Conservation (phyloP, 1,139 yeast genomes). For the Kazachstania sp. region DNA sequence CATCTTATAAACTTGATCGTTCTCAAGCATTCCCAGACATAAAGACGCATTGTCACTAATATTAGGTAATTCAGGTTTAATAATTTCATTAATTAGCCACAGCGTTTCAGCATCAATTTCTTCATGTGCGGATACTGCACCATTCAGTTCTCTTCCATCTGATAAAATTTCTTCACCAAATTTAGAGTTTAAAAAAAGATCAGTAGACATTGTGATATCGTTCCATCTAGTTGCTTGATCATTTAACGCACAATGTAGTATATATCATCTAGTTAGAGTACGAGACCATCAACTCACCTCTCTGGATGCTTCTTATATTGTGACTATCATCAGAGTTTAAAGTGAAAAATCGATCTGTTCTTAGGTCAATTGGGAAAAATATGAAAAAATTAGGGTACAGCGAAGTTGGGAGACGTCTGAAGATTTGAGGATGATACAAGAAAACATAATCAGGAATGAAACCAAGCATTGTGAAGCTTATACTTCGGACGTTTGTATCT, state of each 20-base stretch:
- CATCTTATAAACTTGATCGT: constrained; percentile 25
- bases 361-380: too few relatives aligned
- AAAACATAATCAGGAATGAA: too few relatives aligned
- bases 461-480: too few relatives aligned
- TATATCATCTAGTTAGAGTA: too few relatives aligned
- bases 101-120: constrained; percentile 17
- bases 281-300: too few relatives aligned
- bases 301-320: too few relatives aligned
- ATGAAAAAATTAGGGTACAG: too few relatives aligned
- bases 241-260: background rate
- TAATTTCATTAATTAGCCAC: constrained; percentile 31
- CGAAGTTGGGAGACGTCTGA: too few relatives aligned
- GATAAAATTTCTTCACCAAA: background rate
- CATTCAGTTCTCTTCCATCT: background rate
- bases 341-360: too few relatives aligned
- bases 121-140: constrained; percentile 2
- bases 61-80: constrained; percentile 32
- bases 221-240: background rate
- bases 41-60: constrained; percentile 29
- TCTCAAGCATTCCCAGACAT: constrained; percentile 28
- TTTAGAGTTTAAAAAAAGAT: background rate
- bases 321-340: too few relatives aligned
- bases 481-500: too few relatives aligned
- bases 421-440: too few relatives aligned
- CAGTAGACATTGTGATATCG: constrained; percentile 2